Evolutionary conservation across 441 rosid species (phyloP).

Genomic region (Cnidoscolus chayamansa): DNA sequence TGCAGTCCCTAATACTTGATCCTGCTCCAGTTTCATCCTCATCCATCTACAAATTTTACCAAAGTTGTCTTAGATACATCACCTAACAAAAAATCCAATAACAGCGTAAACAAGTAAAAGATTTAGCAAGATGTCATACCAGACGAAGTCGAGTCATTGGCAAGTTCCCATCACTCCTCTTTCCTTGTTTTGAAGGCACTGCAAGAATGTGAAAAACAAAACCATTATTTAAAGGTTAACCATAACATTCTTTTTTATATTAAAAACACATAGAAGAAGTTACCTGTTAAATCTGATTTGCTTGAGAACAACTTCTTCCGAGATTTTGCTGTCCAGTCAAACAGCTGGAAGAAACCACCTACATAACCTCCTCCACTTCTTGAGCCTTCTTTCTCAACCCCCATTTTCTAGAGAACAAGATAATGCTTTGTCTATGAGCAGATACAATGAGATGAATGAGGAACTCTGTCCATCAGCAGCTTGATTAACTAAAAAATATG

Average conservation of each 20-base stretch:
- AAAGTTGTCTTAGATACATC: slow-evolving; percentile 9
- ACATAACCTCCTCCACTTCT: slow-evolving; percentile 62
- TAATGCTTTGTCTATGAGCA: slow-evolving; percentile 21
- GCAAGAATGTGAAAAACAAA: slow-evolving; percentile 7
- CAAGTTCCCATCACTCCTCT: slow-evolving; percentile 58
- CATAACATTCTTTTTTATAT: not conserved
- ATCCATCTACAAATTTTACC: slow-evolving; percentile 47
- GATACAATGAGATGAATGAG: slow-evolving; percentile 12
- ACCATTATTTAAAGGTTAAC: slow-evolving; percentile 10
- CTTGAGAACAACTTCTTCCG: slow-evolving; percentile 86
- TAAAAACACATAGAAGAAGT: slow-evolving; percentile 5
- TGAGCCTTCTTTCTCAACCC: slow-evolving; percentile 57
- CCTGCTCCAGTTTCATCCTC: slow-evolving; percentile 59
- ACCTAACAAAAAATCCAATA: slow-evolving; percentile 5
- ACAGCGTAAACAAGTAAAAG: not conserved
- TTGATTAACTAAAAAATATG: slow-evolving; percentile 3
- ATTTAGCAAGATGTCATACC: slow-evolving; percentile 29
- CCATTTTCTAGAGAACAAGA: slow-evolving; percentile 38
- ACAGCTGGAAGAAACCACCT: slow-evolving; percentile 78
- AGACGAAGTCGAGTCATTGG: slow-evolving; percentile 53
- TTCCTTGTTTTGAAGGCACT: slow-evolving; percentile 68
- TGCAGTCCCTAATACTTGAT: slow-evolving; percentile 48
- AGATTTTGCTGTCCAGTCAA: slow-evolving; percentile 96
- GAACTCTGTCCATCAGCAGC: slow-evolving; percentile 31
- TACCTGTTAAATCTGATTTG: slow-evolving; percentile 70